phyloP scores from a whole-genome alignment of 139 green algal genomes.

The Chlamydomonas sphaeroides region DNA sequence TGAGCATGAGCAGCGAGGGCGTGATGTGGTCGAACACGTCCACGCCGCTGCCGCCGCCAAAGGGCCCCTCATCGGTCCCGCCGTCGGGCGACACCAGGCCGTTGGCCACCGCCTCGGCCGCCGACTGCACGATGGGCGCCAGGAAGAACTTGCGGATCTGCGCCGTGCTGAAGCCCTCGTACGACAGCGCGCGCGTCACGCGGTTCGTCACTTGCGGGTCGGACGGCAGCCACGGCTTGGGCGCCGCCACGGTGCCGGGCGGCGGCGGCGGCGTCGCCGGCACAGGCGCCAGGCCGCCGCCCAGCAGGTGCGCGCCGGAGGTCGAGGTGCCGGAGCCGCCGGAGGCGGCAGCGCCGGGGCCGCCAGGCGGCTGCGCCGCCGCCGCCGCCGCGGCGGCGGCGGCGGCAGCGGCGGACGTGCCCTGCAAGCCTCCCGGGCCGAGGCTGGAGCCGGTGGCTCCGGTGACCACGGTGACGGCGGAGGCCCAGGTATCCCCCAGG shows the following conservation, averaged over 20 bases:
- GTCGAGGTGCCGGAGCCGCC: too few species aligned
- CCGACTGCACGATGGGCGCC: not conserved
- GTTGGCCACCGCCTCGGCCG: too few species aligned
- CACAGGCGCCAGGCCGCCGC: too few species aligned
- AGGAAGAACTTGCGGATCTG: conserved; percentile 23
- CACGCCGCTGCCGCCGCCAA: not conserved
- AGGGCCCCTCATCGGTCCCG: not conserved
- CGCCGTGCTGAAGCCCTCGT: conserved; percentile 3
- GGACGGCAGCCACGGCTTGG: too few species aligned
- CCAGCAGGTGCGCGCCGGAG: too few species aligned
- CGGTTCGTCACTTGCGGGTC: not conserved
- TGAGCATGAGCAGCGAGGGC: conserved; percentile 10
- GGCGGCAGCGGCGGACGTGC: too few species aligned
- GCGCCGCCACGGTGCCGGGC: too few species aligned
- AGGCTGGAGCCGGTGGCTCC: not conserved
- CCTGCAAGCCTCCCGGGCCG: too few species aligned
- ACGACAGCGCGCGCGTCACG: not conserved
- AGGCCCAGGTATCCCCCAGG: not conserved
- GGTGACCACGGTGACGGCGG: not conserved
- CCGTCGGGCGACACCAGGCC: conserved; percentile 1
- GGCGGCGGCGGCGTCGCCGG: too few species aligned
- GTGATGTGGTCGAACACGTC: conserved; percentile 12
- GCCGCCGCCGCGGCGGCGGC: too few species aligned
- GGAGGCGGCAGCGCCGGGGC: too few species aligned
- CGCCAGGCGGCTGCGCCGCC: not conserved